Evolutionary conservation across 768 basidiomycete species (phyloP).

Genomic region (Erythrobasidium yunnanense): DNA sequence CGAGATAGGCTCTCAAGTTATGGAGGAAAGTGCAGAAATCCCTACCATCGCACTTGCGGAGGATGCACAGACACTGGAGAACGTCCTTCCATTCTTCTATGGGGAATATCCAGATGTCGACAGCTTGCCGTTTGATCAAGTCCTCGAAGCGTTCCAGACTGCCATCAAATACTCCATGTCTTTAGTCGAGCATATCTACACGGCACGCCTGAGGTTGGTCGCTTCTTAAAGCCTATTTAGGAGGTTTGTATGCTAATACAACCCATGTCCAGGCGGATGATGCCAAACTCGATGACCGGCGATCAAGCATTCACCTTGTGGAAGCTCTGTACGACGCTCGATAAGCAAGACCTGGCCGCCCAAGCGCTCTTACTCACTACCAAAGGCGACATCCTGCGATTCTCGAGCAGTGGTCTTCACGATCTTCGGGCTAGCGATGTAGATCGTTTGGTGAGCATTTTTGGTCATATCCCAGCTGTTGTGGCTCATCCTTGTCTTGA

Average conservation of each 20-base stretch:
- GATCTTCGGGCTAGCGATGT: no score
- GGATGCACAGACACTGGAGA: constrained; percentile 7
- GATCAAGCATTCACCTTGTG: constrained; percentile 18
- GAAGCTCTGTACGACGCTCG: neutral
- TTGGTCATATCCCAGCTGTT: no score
- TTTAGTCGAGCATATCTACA: constrained; percentile 8
- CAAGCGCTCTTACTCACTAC: neutral
- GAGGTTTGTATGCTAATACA: neutral
- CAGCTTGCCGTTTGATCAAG: constrained; percentile 10
- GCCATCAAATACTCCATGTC: constrained; percentile 18
- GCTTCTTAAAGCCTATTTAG: neutral
- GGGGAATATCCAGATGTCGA: constrained; percentile 21
- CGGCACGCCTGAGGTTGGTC: constrained; percentile 8
- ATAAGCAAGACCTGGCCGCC: constrained; percentile 6
- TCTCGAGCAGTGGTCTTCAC: neutral
- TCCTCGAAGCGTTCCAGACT: constrained; percentile 3
- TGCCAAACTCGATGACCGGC: constrained; percentile 3
- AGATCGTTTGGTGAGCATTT: no score
- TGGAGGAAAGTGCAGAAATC: neutral
- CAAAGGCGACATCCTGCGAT: constrained; percentile 23
- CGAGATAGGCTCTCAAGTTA: constrained; percentile 1
- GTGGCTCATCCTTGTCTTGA: no score
- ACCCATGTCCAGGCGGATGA: neutral
- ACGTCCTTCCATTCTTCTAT: constrained; percentile 20
- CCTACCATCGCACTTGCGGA: constrained; percentile 6